A percentile compares a stretch with the other conserved stretches of the same genome.
Evolutionary conservation across 257 asterid species (phyloP).

Genomic region (Rehmannia glutinosa): DNA sequence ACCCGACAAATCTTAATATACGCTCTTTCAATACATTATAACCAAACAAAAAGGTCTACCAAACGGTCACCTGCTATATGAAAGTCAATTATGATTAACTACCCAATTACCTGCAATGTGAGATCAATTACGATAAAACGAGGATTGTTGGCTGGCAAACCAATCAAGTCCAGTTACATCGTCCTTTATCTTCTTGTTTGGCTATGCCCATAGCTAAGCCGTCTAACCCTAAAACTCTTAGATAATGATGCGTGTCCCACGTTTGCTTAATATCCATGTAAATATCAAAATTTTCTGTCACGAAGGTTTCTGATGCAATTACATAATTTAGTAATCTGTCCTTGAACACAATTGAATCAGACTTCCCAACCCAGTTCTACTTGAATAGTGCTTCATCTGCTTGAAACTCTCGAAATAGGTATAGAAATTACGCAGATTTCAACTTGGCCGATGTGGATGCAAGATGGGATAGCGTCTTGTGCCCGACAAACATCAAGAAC

Average conservation of each 20-base stretch:
- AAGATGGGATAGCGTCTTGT: constrained; percentile 83
- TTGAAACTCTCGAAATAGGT: not conserved
- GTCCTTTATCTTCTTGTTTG: not conserved
- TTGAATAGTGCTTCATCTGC: constrained; percentile 17
- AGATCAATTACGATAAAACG: not conserved
- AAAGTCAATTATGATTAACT: not conserved
- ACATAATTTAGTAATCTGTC: constrained; percentile 17
- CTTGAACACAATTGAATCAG: constrained; percentile 28
- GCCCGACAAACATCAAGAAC: constrained; percentile 88
- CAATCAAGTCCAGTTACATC: not conserved
- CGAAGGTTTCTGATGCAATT: constrained; percentile 19
- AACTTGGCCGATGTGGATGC: constrained; percentile 79
- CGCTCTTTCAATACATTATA: not conserved
- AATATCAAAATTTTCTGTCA: constrained; percentile 20
- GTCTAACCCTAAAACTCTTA: constrained; percentile 21
- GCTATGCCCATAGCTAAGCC: constrained; percentile 3
- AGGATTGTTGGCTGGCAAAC: not conserved
- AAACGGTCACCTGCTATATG: not conserved
- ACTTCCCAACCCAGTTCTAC: constrained; percentile 13
- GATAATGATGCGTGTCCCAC: not conserved
- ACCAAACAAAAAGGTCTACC: not conserved
- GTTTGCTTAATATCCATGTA: constrained; percentile 23
- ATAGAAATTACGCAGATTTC: constrained; percentile 51
- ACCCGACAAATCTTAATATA: not conserved
- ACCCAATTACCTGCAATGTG: constrained; percentile 4